Base-by-base conservation (phyloP, 208 protist species). In the Acanthamoeba rhysodes region DNA sequence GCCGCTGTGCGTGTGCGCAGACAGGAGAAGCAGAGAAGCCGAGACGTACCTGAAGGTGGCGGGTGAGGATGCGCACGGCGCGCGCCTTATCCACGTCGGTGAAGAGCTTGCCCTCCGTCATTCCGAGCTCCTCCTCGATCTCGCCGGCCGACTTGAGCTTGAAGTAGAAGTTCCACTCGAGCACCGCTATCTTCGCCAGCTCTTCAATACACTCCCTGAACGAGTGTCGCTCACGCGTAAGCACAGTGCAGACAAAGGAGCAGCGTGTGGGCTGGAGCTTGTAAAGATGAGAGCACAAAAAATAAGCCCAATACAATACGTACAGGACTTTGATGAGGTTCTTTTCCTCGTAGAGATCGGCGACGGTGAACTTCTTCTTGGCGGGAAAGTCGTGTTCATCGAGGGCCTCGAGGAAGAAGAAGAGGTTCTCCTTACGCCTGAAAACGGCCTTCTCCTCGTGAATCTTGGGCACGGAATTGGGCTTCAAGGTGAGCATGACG, bases 341-440 rank as follows among this genome's bases (percentile, higher is more conserved):
- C n/a, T 57, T 68, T 29, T 68, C 50, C 29, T 90, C 55, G 32
- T 90, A 90, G 5, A 90, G 53, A 34, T 90, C 50, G 22, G 45
- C 82, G 10, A 90, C 82, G n/a, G 45, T 64, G 82, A 90, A 90
- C 50, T 68, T 57, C 82, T 90, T 90, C 50, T 90, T 90, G 4
- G 82, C 12, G 48, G 82, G 82, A 29, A 90, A 57, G 82, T 45
- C 53, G 82, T 90, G 10, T 45, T 90, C 82, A 29, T 57, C 82
- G 48, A 57, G 55, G 29, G 82, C 82, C 82, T 90, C 82, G 55
- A 90, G 82, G 55, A 90, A 90, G 82, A 90, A 90, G 82, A 90
- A 90, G n/a, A 90, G 27, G 24, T 90, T 90, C 82, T 90, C 82
- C 55, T 66, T 57, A 4, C 55, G 41, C 82, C 55, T 90, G 82